Conservation (phyloP, 495 filamentous ascomycete species). For the Annulohypoxylon moriforme region DNA sequence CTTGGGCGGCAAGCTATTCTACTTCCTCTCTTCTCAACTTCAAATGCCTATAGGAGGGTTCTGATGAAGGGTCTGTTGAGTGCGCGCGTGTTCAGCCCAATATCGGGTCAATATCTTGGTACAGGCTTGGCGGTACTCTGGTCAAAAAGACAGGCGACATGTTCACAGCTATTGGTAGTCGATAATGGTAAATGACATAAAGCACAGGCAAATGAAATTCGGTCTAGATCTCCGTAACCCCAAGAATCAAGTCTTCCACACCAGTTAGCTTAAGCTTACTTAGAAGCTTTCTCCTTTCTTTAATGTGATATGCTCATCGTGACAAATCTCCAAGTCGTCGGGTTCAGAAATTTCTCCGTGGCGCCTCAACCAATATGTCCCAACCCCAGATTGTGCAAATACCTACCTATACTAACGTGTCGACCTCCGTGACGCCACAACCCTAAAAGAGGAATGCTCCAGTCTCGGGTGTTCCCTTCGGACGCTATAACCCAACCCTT, state of each 20-base stretch:
- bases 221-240: constrained; percentile 25
- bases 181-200: constrained; percentile 42
- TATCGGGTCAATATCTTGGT: constrained; percentile 42
- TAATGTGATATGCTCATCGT: constrained; percentile 25
- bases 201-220: constrained; percentile 41
- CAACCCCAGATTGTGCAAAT: constrained; percentile 31
- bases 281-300: background rate
- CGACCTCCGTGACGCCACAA: constrained; percentile 16
- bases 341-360: constrained; percentile 36
- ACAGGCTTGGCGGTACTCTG: constrained; percentile 43
- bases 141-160: constrained; percentile 38
- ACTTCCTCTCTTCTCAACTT: constrained; percentile 44
- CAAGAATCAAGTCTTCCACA: constrained; percentile 17
- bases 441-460: background rate
- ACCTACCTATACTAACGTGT: constrained; percentile 4
- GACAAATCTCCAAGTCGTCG: constrained; percentile 30
- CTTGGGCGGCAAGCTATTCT: constrained; percentile 27
- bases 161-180: constrained; percentile 44
- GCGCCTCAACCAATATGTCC: constrained; percentile 20
- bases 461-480: background rate
- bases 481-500: constrained; percentile 7
- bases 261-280: background rate
- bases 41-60: constrained; percentile 8
- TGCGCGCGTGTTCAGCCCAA: constrained; percentile 40
- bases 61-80: constrained; percentile 23